Percentiles rank a stretch among this genome's conserved stretches.
Conservation (phyloP, 1,284 basidiomycete genomes). For the Leccinum subfulvum region DNA sequence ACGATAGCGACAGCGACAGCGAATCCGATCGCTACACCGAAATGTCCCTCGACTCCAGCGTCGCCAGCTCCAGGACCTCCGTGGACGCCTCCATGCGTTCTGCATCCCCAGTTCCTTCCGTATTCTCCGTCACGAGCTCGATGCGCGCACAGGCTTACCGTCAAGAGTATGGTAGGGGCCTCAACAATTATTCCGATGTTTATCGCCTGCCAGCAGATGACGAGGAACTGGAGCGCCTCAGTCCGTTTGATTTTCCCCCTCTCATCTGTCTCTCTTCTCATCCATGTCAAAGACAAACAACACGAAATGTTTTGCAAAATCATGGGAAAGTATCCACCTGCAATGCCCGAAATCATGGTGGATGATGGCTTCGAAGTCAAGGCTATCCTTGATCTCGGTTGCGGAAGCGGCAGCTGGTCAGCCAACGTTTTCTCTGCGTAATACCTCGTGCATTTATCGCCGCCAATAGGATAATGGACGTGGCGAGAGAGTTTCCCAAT, state of each 20-base stretch:
- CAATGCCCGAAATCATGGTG: constrained; percentile 53
- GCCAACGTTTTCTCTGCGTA: constrained; percentile 20
- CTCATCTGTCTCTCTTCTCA: constrained; percentile 16
- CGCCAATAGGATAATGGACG: constrained; percentile 64
- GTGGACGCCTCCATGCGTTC: constrained; percentile 54
- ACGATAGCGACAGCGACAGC: constrained; percentile 34
- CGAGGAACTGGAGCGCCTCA: constrained; percentile 66
- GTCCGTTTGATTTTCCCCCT: constrained; percentile 39
- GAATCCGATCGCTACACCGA: constrained; percentile 35
- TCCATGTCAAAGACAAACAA: constrained; percentile 52
- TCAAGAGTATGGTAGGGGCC: constrained; percentile 63
- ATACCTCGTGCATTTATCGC: constrained; percentile 12
- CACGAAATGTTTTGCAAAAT: constrained; percentile 61
- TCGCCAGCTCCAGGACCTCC: constrained; percentile 49
- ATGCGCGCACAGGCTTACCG: constrained; percentile 56
- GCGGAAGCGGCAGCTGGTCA: constrained; percentile 75
- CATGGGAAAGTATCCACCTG: constrained; percentile 64
- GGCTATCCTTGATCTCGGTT: constrained; percentile 71
- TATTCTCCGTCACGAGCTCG: constrained; percentile 65
- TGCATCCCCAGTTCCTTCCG: constrained; percentile 62
- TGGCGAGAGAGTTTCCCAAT: constrained; percentile 69
- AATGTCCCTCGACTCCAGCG: constrained; percentile 40
- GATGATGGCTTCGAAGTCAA: constrained; percentile 60
- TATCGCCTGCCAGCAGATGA: constrained; percentile 75
- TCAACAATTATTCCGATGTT: constrained; percentile 77